Base-by-base conservation (phyloP, 495 filamentous ascomycete species). In the Talaromyces thailandensis region DNA sequence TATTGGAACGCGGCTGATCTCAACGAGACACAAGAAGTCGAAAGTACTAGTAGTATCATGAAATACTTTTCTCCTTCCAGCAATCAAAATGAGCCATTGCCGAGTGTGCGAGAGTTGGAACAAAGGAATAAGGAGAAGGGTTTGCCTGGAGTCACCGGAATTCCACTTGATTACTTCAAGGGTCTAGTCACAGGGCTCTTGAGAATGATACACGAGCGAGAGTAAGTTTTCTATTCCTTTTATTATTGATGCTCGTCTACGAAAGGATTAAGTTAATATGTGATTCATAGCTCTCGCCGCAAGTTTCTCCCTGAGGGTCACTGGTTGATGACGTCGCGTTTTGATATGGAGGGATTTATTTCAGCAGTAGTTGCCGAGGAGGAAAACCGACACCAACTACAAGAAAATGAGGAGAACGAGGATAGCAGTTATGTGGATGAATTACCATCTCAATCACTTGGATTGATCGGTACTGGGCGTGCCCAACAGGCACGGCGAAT, bases 261-360 rank as follows among this genome's bases (percentile, higher is more conserved):
- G 68, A 63, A 61, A 59, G 21, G 48, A 16, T 40, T 16, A 40
- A 40, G 32, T 14, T 40, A 40, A 40, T 14, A 4, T 40, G 35
- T 40, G 35, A 40, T 40, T 43, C 60, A 18, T 62, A 84, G 82
- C 75, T 99, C 94, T 18, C 79, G 94, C 50, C 82, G 93, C 18
- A 87, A 83, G 31, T 98, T 98, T 66, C 76, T 97, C 29, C 88
- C 90, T 2, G 72, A 81, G 31, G 82, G 86, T 28, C 93, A 96
- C 66, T 99, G 95, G 94, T 77, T 99, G 37, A 97, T 98, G 94
- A 95, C 89, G 1, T 84, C 84, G 29, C 87, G 86, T 18, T 92
- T 98, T 65, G 88, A 96, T 67, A 96, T 97, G 91, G 87, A 90
- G 48, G 85, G 87, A 0, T 97, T 99, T 65, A 93, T 96, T 56